A percentile compares a stretch with the other conserved stretches of the same genome.
Evolutionary conservation across 805 yeast genomes (phyloP).

Genomic region (Candida dendrica): DNA sequence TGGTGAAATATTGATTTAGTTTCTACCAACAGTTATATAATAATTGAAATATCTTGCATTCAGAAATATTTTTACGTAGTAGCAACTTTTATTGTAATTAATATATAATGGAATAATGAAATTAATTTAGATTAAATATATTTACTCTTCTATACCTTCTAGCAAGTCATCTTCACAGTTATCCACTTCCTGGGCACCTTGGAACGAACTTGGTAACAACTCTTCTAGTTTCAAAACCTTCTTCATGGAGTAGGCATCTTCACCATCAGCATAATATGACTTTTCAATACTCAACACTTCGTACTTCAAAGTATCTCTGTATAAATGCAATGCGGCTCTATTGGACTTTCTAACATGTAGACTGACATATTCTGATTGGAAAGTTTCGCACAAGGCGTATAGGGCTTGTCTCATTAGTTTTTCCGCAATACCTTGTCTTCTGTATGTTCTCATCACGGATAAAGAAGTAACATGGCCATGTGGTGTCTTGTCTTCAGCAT

Average conservation of each 20-base stretch:
- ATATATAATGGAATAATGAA: too few species aligned
- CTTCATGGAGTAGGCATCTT: constrained; percentile 95
- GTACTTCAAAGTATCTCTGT: constrained; percentile 77
- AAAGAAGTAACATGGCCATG: constrained; percentile 94
- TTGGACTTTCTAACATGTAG: constrained; percentile 92
- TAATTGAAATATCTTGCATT: too few species aligned
- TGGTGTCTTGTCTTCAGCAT: constrained; percentile 57
- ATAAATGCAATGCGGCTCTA: constrained; percentile 88
- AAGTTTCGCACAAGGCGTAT: constrained; percentile 73
- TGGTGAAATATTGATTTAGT: too few species aligned
- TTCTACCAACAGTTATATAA: too few species aligned
- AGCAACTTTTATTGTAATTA: too few species aligned
- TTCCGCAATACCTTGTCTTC: constrained; percentile 93
- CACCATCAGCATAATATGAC: constrained; percentile 94
- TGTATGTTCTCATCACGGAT: constrained; percentile 90
- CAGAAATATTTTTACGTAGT: too few species aligned
- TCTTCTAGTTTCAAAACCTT: constrained; percentile 57
- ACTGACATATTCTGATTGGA: constrained; percentile 76
- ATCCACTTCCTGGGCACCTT: constrained; percentile 42
- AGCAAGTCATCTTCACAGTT: constrained; percentile 45
- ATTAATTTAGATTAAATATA: neutral
- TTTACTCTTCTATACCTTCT: constrained; percentile 22
- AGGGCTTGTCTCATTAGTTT: constrained; percentile 81
- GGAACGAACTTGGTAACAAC: constrained; percentile 50
- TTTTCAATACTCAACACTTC: constrained; percentile 77